Evolutionary conservation across 1,284 basidiomycete species (phyloP).

Genomic region (Tilletiaria anomala): DNA sequence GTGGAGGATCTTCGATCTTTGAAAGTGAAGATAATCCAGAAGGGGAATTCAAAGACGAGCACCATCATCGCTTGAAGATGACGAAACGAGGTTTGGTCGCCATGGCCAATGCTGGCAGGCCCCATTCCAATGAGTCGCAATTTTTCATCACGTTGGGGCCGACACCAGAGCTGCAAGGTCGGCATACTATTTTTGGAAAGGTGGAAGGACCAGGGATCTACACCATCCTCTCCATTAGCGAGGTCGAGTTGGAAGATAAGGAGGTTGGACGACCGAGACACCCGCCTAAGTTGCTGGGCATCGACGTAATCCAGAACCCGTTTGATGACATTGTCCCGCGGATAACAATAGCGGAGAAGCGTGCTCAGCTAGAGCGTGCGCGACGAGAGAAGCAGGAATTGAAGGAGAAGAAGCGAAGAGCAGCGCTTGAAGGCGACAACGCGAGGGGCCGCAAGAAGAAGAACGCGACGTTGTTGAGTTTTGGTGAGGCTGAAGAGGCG

Average conservation of each 20-base stretch:
- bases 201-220: constrained; percentile 37
- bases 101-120: constrained; percentile 75
- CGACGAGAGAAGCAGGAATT: constrained; percentile 55
- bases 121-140: constrained; percentile 40
- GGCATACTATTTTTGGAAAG: constrained; percentile 32
- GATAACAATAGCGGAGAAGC: constrained; percentile 80
- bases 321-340: constrained; percentile 87
- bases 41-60: constrained; percentile 87
- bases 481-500: constrained; percentile 29
- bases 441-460: not conserved
- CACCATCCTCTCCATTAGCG: constrained; percentile 51
- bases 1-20: constrained; percentile 46
- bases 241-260: constrained; percentile 54
- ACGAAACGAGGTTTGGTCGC: constrained; percentile 73
- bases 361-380: constrained; percentile 54
- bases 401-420: constrained; percentile 6
- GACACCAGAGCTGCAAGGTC: constrained; percentile 33
- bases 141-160: constrained; percentile 37
- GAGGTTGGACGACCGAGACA: constrained; percentile 69
- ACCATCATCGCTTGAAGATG: constrained; percentile 71
- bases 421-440: constrained; percentile 11
- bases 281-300: constrained; percentile 71
- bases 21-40: no score
- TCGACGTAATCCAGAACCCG: constrained; percentile 77
- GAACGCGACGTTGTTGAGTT: constrained; percentile 23